Base-by-base conservation (phyloP, 495 filamentous ascomycete species). In the Hypoxylon crocopeplum region DNA sequence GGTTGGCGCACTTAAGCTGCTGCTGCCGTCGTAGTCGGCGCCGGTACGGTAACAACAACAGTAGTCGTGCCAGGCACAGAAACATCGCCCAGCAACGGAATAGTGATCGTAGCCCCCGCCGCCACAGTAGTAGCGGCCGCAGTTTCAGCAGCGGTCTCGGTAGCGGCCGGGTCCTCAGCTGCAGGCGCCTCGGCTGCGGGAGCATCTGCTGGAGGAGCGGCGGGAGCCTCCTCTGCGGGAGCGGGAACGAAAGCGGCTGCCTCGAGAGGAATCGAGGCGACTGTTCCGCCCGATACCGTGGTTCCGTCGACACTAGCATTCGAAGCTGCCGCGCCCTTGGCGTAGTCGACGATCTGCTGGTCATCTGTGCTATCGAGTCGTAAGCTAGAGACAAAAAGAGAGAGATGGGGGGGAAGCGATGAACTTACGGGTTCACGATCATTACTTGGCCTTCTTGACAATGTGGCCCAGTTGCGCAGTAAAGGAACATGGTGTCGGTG, bases 391-490 rank as follows among this genome's bases (percentile, higher is more conserved):
- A 29, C 5, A 29, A 29, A 10, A 10, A 29, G 25, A 10, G 10
- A 10, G 25, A 10, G 10, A 29, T 29, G 10, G 10, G 25, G 25
- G 25, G 25, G 25, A 29, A 29, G n/a, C n/a, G n/a, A n/a, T n/a
- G n/a, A n/a, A 47, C 64, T 41, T 58, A 67, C 64, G 76, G 66
- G 54, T 83, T 84, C 17, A 83, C 75, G 12, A 75, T 72, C 48
- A 77, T 76, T n/a, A 79, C 74, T 75, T 82, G 82, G 8, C 80
- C 82, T 16, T 55, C 51, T 46, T 77, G 69, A 34, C 81, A 84
- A 57, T 84, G 80, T 21, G 64, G 66, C 0, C 49, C 72, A 15
- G 77, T 74, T 3, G 78, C 74, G 57, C 79, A 83, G 68, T 82
- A 82, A 48, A 81, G 71, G 70, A 76, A 83, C 33, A 83, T 72